phyloP scores from a whole-genome alignment of 2,329 filamentous ascomycete genomes.

The Verticillium isaacii region DNA sequence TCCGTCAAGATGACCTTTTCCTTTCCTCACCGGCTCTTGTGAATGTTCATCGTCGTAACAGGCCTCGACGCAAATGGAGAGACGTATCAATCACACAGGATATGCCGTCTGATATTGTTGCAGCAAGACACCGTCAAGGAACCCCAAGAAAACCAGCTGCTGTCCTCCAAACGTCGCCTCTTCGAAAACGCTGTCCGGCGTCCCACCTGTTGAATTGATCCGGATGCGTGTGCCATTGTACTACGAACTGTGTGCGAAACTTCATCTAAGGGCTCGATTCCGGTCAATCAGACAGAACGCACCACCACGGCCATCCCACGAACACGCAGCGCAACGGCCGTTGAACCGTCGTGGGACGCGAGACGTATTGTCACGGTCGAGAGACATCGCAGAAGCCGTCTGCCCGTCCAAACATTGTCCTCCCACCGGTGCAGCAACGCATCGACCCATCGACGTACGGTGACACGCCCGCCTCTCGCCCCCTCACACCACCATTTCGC shows the following conservation, averaged over 20 bases:
- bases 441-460: neutral
- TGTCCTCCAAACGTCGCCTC: no score
- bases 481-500: neutral
- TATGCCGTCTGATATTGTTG: no score
- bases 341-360: neutral
- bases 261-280: neutral
- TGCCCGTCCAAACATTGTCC: neutral
- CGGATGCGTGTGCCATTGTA: neutral
- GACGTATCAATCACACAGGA: no score
- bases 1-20: no score
- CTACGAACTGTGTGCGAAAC: neutral
- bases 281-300: no score
- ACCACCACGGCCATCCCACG: neutral
- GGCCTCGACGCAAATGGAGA: no score
- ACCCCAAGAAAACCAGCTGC: no score
- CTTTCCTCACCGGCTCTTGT: no score
- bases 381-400: neutral
- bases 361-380: neutral
- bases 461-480: neutral
- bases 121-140: no score
- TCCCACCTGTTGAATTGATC: no score
- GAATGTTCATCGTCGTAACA: no score
- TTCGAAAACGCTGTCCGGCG: no score
- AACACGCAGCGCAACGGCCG: neutral
- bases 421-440: neutral